These are phyloP conservation scores for Aspergillus carbonarius DNA, from an alignment of 2,329 filamentous ascomycete genomes.

Conservation along the genomic window DNA sequence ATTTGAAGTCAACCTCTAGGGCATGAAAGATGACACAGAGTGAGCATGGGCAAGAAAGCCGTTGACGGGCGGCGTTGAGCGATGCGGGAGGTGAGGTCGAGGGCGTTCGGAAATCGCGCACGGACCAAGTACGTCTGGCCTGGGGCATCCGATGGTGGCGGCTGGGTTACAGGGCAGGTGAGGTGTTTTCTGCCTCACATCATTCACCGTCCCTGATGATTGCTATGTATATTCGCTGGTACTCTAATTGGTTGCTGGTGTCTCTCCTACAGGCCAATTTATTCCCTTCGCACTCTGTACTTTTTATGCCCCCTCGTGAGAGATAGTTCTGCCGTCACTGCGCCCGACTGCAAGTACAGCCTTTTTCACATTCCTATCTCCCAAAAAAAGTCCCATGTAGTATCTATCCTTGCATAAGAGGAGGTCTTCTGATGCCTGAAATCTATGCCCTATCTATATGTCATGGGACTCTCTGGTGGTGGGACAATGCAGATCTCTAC, in stretches of 20 bases:
- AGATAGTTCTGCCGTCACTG: background rate
- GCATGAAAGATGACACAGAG: conserved; percentile 22
- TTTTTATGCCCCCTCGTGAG: background rate
- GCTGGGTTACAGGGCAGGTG: background rate
- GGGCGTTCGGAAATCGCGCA: conserved; percentile 24
- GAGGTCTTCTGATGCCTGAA: background rate
- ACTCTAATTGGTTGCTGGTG: background rate
- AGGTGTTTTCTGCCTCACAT: background rate
- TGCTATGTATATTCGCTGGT: background rate
- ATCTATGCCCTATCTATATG: background rate
- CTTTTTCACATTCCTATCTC: background rate
- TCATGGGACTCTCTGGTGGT: background rate
- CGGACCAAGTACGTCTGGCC: conserved; percentile 24
- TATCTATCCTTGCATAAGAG: background rate
- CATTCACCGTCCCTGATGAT: background rate
- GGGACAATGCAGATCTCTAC: background rate
- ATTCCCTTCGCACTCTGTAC: background rate
- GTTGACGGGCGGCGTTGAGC: conserved; percentile 14
- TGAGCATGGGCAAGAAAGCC: conserved; percentile 22
- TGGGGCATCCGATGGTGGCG: conserved; percentile 8
- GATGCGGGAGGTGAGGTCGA: conserved; percentile 26
- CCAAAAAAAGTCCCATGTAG: too few relatives aligned
- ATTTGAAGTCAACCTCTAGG: conserved; percentile 40
- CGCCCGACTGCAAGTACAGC: background rate
- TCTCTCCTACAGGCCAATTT: background rate